Evolutionary conservation across 2,329 filamentous ascomycete species (phyloP).

Genomic region (Ambrosiella xylebori): DNA sequence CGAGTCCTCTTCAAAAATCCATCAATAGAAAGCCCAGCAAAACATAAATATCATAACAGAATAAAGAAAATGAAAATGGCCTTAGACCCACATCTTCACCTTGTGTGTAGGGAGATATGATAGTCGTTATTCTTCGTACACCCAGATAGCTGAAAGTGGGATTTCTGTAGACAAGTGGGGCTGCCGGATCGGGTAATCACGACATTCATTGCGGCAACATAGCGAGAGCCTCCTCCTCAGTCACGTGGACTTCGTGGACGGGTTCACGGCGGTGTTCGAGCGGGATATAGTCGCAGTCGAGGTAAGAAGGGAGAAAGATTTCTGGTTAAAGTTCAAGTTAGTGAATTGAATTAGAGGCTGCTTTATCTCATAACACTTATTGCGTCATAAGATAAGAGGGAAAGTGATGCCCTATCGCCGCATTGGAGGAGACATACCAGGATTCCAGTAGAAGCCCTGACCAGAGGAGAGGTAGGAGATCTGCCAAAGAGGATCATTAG

Average conservation of each 20-base stretch:
- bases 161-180: neutral
- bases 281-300: constrained; percentile 57
- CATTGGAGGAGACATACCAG: constrained; percentile 30
- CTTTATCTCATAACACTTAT: neutral
- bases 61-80: too few relatives aligned
- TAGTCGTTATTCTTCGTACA: too few relatives aligned
- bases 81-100: too few relatives aligned
- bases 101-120: too few relatives aligned
- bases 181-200: neutral
- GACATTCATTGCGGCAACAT: constrained; percentile 47
- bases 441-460: constrained; percentile 73
- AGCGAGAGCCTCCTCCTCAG: constrained; percentile 55
- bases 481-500: constrained; percentile 23
- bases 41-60: too few relatives aligned
- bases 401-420: too few relatives aligned
- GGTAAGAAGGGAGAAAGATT: constrained; percentile 65
- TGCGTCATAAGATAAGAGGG: too few relatives aligned
- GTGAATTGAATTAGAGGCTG: neutral
- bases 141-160: neutral
- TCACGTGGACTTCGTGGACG: constrained; percentile 60
- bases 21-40: too few relatives aligned
- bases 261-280: constrained; percentile 61
- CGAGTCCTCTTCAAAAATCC: too few relatives aligned
- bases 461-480: constrained; percentile 66
- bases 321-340: constrained; percentile 27